Conservation (phyloP, 75 land plant genomes). For the Azolla pinnata region DNA sequence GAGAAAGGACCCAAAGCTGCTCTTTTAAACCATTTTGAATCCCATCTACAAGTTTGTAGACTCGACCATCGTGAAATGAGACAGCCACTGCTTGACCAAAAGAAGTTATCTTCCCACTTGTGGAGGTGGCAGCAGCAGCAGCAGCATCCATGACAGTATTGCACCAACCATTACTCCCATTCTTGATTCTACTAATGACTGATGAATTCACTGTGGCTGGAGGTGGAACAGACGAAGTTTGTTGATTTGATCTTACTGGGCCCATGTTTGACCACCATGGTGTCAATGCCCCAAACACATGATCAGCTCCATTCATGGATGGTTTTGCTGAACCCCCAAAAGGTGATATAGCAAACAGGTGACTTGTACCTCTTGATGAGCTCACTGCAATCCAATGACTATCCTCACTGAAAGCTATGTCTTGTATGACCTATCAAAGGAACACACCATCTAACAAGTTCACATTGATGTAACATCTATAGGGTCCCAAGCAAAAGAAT, state of each 20-base stretch:
- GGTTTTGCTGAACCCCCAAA: slow-evolving; percentile 42
- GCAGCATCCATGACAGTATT: slow-evolving; percentile 72
- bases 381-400: slow-evolving; percentile 87
- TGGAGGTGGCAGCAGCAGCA: slow-evolving; percentile 77
- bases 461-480: too few relatives aligned
- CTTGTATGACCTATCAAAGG: slow-evolving; percentile 99
- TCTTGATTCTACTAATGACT: slow-evolving; percentile 71
- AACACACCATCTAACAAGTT: too few relatives aligned
- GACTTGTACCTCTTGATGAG: slow-evolving; percentile 93
- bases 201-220: slow-evolving; percentile 61
- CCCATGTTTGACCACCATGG: slow-evolving; percentile 42
- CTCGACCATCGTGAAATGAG: slow-evolving; percentile 66
- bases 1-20: slow-evolving; percentile 67
- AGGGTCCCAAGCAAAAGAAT: too few relatives aligned
- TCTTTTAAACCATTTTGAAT: slow-evolving; percentile 17
- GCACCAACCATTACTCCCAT: slow-evolving; percentile 73
- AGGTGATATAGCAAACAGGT: slow-evolving; percentile 80
- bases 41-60: slow-evolving; percentile 11
- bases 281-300: slow-evolving; percentile 9
- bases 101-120: slow-evolving; percentile 45
- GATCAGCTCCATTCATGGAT: slow-evolving; percentile 28
- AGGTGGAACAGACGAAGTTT: slow-evolving; percentile 35
- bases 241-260: slow-evolving; percentile 29
- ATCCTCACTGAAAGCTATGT: slow-evolving; percentile 84
- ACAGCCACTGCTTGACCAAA: slow-evolving; percentile 79